Conservation (phyloP, 495 filamentous ascomycete species). For the Talaromyces liani region DNA sequence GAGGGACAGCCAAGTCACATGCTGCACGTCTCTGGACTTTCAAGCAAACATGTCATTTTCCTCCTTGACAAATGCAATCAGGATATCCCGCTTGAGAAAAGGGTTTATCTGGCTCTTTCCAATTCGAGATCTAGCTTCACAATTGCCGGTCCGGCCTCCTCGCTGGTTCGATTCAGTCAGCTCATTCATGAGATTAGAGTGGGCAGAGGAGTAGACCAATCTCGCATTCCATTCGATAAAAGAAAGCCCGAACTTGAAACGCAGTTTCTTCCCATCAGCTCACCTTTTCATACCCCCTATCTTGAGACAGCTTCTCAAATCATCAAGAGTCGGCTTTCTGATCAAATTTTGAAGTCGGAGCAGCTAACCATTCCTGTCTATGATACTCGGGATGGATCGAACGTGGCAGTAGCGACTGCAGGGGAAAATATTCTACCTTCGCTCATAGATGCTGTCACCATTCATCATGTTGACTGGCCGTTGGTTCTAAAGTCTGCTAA, state of each 20-base stretch:
- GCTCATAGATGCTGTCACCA: not conserved
- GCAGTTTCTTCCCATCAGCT: conserved; percentile 22
- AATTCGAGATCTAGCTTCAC: conserved; percentile 23
- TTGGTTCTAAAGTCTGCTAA: not conserved
- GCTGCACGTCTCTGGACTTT: conserved; percentile 15
- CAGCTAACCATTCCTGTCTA: not conserved
- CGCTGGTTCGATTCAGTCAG: conserved; percentile 14
- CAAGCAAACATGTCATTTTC: conserved; percentile 22
- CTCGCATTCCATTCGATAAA: conserved; percentile 16
- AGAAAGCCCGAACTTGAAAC: conserved; percentile 14
- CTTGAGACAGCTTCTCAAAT: not conserved
- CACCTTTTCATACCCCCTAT: conserved; percentile 9
- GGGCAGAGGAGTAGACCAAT: conserved; percentile 11
- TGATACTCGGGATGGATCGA: not conserved
- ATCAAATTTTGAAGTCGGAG: not conserved
- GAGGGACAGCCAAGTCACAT: conserved; percentile 9
- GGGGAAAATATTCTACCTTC: not conserved
- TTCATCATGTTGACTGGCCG: not conserved
- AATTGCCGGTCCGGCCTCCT: conserved; percentile 20
- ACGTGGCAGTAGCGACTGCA: not conserved
- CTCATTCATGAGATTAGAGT: conserved; percentile 8
- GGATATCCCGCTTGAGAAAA: conserved; percentile 8
- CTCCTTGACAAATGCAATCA: conserved; percentile 21
- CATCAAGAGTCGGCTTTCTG: not conserved
- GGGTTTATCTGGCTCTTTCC: conserved; percentile 19